Percentiles rank a stretch among this genome's conserved stretches.
These are phyloP conservation scores for Phaeosphaeriaceae sp. DNA, from an alignment of 2,329 filamentous ascomycete species.

Conservation along the genomic window DNA sequence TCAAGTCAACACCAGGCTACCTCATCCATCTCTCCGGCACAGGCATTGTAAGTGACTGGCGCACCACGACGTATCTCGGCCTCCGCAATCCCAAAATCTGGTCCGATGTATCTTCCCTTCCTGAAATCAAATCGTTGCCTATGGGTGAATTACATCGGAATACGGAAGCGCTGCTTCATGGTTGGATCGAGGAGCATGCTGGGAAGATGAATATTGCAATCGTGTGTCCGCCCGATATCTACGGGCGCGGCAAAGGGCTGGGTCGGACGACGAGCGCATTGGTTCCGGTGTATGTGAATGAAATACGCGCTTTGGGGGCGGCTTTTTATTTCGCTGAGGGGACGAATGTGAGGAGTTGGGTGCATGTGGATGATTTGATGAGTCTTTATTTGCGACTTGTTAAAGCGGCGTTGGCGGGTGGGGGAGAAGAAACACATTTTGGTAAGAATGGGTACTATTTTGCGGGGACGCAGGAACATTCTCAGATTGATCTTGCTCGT, in stretches of 20 bases:
- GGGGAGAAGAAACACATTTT: constrained; percentile 58
- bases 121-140: constrained; percentile 60
- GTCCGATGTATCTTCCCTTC: constrained; percentile 61
- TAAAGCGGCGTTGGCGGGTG: constrained; percentile 56
- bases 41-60: constrained; percentile 58
- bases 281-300: constrained; percentile 49
- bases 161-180: constrained; percentile 71
- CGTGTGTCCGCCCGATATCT: constrained; percentile 70
- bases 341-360: constrained; percentile 59
- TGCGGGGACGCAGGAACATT: constrained; percentile 46
- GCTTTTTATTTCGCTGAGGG: constrained; percentile 62
- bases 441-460: constrained; percentile 59
- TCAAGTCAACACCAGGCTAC: constrained; percentile 52
- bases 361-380: constrained; percentile 66
- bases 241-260: constrained; percentile 62
- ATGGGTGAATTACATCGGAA: constrained; percentile 66
- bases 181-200: constrained; percentile 47
- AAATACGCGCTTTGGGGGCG: constrained; percentile 48
- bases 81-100: constrained; percentile 53
- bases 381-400: constrained; percentile 60
- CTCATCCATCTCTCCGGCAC: constrained; percentile 63
- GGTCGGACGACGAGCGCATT: constrained; percentile 54
- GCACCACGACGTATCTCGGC: constrained; percentile 39
- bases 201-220: constrained; percentile 55
- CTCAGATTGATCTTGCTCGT: constrained; percentile 35